Conservation (phyloP, 2,329 filamentous ascomycete species). For the Fusarium avenaceum region DNA sequence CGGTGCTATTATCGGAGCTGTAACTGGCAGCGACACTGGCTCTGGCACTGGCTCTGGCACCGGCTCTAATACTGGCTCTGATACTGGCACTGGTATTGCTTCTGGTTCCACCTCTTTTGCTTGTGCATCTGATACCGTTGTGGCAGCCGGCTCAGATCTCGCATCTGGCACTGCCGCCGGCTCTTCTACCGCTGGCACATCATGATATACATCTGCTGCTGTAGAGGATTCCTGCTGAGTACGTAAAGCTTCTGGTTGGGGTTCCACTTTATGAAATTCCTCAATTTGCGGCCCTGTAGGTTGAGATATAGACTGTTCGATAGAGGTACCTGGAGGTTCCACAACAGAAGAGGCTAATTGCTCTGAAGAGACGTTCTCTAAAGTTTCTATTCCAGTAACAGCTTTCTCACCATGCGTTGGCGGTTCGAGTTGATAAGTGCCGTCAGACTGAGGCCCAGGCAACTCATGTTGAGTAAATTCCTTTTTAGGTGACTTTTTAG, state of each 20-base stretch:
- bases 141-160: conserved; percentile 16
- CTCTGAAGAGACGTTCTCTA: conserved; percentile 11
- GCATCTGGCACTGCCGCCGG: conserved; percentile 8
- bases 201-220: conserved; percentile 4
- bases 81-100: conserved; percentile 2
- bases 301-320: conserved; percentile 30
- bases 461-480: conserved; percentile 34
- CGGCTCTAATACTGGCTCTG: conserved; percentile 1
- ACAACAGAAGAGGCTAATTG: conserved; percentile 24
- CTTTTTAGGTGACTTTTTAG: conserved; percentile 21
- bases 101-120: not conserved
- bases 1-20: conserved; percentile 12
- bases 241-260: conserved; percentile 25
- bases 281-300: conserved; percentile 38
- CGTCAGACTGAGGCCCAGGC: conserved; percentile 23
- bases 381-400: conserved; percentile 21
- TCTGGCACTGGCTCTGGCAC: not conserved
- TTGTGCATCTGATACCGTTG: conserved; percentile 5
- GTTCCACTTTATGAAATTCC: conserved; percentile 41
- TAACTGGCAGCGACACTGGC: not conserved
- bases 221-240: conserved; percentile 21
- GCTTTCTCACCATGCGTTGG: conserved; percentile 11
- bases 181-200: not conserved
- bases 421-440: conserved; percentile 6
- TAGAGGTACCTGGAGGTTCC: conserved; percentile 35